Conservation (phyloP, 1,139 yeast species). For the Kurtzmaniella quercitrusa region DNA sequence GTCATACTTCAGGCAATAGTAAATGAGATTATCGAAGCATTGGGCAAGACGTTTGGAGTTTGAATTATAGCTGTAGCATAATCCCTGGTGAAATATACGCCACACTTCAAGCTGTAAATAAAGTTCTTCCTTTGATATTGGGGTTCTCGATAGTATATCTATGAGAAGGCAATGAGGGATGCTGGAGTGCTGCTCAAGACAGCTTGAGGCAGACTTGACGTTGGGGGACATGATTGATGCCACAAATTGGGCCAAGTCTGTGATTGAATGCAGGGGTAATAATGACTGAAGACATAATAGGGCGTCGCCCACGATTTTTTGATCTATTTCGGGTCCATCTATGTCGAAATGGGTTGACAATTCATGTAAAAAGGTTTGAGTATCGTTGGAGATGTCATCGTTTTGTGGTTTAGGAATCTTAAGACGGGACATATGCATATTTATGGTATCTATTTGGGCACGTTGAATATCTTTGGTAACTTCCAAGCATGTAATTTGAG, state of each 20-base stretch:
- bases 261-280: neutral
- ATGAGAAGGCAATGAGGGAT: constrained; percentile 35
- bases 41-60: constrained; percentile 17
- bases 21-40: constrained; percentile 24
- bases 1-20: constrained; percentile 24
- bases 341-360: neutral
- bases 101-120: constrained; percentile 37
- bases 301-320: neutral
- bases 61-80: constrained; percentile 16
- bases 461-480: neutral
- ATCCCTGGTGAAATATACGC: constrained; percentile 18
- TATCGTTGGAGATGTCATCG: neutral
- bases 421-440: neutral
- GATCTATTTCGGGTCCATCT: neutral
- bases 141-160: constrained; percentile 35
- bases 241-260: neutral
- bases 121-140: constrained; percentile 28
- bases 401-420: neutral
- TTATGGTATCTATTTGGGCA: neutral
- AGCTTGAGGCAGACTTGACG: constrained; percentile 25
- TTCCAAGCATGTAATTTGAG: neutral
- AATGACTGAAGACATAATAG: neutral
- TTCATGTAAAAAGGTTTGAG: neutral
- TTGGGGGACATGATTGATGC: constrained; percentile 15
- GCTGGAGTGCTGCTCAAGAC: constrained; percentile 20